These are phyloP conservation scores for Sisymbrium irio DNA, from an alignment of 345 rosid genomes.

Conservation along the genomic window DNA sequence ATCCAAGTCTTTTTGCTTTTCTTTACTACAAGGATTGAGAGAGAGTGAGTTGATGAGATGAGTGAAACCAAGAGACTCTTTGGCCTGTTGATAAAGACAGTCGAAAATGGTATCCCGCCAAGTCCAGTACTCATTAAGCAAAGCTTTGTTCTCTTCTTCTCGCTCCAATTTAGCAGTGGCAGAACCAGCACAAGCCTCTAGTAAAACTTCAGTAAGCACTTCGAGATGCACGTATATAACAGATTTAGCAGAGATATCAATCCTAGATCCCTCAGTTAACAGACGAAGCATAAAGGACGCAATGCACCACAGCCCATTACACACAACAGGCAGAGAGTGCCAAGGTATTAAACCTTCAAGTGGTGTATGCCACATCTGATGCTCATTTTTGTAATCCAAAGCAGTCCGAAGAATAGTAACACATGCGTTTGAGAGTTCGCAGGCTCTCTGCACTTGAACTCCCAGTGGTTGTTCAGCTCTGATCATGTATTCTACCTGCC, in stretches of 20 bases:
- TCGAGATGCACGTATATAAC: constrained; percentile 57
- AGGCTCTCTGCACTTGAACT: constrained; percentile 65
- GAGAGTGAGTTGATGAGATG: constrained; percentile 6
- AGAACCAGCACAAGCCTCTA: constrained; percentile 68
- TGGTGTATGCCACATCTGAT: constrained; percentile 90
- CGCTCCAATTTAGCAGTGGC: constrained; percentile 64
- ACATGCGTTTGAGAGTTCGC: constrained; percentile 76
- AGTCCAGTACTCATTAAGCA: constrained; percentile 72
- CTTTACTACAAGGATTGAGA: neutral
- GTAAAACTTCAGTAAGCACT: constrained; percentile 63
- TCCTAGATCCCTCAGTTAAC: constrained; percentile 52
- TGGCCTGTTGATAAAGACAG: constrained; percentile 64
- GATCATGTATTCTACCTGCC: constrained; percentile 64
- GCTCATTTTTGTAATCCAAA: constrained; percentile 67
- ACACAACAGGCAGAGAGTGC: constrained; percentile 62
- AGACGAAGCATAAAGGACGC: constrained; percentile 73
- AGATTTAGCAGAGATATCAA: constrained; percentile 57
- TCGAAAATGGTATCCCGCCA: constrained; percentile 70
- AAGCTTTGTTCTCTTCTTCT: constrained; percentile 66
- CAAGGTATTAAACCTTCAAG: constrained; percentile 84
- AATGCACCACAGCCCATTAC: constrained; percentile 80
- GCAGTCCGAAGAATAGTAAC: constrained; percentile 62
- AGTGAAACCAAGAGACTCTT: constrained; percentile 29
- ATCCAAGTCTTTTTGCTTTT: neutral
- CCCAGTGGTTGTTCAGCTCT: constrained; percentile 53